A percentile compares a stretch with the other conserved stretches of the same genome.
Evolutionary conservation across 1,139 yeast species (phyloP).

Genomic region (Blastobotrys capitulatus): DNA sequence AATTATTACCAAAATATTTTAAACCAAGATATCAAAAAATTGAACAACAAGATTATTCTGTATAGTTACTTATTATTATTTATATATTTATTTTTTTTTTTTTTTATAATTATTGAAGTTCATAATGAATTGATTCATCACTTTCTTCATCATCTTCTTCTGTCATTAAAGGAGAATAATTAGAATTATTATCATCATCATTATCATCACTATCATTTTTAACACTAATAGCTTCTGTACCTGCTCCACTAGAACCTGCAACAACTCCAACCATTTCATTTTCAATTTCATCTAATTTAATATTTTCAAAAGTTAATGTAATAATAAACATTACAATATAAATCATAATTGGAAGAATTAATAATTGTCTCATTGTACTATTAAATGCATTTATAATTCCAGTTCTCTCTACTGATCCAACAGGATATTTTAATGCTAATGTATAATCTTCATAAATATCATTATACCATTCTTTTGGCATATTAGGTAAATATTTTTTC

Average conservation of each 20-base stretch:
- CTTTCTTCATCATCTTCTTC: not conserved
- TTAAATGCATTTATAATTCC: constrained; percentile 15
- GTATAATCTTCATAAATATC: constrained; percentile 15
- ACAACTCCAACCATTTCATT: constrained; percentile 5
- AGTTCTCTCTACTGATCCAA: constrained; percentile 13
- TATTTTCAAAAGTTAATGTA: constrained; percentile 11
- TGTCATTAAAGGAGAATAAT: not conserved
- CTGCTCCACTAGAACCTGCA: not conserved
- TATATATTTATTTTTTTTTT: not conserved
- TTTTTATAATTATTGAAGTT: not conserved
- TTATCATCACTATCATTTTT: not conserved
- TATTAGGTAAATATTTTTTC: constrained; percentile 8
- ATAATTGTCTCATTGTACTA: constrained; percentile 14
- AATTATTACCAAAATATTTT: not conserved
- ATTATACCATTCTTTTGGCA: constrained; percentile 10
- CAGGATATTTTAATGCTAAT: constrained; percentile 13
- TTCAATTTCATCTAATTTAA: constrained; percentile 11
- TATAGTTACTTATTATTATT: not conserved
- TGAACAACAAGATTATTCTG: not conserved
- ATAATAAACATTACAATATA: constrained; percentile 15
- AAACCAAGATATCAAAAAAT: not conserved
- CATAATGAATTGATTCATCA: not conserved
- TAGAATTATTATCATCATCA: not conserved
- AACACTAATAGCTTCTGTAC: not conserved
- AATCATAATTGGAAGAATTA: constrained; percentile 14